Evolutionary conservation across 2,329 filamentous ascomycete genomes (phyloP).

Genomic region (Fonsecaea erecta): DNA sequence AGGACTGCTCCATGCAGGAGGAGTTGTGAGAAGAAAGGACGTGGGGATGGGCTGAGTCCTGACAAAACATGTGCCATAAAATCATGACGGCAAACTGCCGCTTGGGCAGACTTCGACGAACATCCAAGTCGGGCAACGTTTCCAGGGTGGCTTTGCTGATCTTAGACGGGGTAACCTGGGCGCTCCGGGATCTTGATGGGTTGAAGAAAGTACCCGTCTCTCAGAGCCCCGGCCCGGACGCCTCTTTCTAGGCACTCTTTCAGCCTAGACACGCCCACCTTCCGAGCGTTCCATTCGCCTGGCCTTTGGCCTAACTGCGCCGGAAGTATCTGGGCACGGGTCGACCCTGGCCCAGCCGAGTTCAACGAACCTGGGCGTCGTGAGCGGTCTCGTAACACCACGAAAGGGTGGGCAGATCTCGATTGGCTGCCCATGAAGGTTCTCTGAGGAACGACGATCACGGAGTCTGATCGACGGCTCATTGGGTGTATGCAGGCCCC

Average conservation of each 20-base stretch:
- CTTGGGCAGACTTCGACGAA: constrained; percentile 5
- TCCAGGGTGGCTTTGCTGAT: constrained; percentile 21
- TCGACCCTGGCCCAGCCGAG: constrained; percentile 11
- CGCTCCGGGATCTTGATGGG: constrained; percentile 14
- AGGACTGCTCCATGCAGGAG: constrained; percentile 21
- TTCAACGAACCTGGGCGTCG: neutral
- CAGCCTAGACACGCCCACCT: constrained; percentile 14
- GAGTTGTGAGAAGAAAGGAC: neutral
- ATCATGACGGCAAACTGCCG: constrained; percentile 19
- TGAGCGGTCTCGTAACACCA: neutral
- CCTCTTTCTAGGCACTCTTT: constrained; percentile 18
- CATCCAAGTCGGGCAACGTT: constrained; percentile 19
- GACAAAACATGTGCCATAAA: neutral
- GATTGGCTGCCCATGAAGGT: constrained; percentile 20
- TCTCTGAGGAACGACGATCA: neutral
- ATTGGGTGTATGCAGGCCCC: constrained; percentile 16
- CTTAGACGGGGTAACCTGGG: constrained; percentile 3
- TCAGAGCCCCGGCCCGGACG: constrained; percentile 2
- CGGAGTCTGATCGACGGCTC: neutral
- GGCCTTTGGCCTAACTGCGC: neutral
- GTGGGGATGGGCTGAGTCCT: constrained; percentile 1
- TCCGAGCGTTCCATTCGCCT: constrained; percentile 21
- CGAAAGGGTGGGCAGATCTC: constrained; percentile 9
- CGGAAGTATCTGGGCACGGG: constrained; percentile 14
- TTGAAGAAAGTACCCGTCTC: constrained; percentile 26